Evolutionary conservation across 306 rosid species (phyloP), one percentile per base, ranked within the genome.

Genomic region (Quercus suber): DNA sequence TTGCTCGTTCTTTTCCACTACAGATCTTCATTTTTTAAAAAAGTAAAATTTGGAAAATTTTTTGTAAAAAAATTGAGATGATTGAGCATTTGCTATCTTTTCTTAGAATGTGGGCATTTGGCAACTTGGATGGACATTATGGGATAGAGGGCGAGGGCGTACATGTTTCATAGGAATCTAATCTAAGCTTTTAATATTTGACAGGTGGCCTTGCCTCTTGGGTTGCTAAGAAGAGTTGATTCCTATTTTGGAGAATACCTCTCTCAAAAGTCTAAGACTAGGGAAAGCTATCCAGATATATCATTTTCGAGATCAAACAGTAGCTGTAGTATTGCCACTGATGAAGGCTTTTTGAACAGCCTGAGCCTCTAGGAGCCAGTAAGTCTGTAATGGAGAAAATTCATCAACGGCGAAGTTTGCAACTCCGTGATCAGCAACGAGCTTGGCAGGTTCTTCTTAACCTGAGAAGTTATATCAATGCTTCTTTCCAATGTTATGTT

Each of bases 261-360:
- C 43, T 80, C 86, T 70, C 87, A 84, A 73, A 92, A 89, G 78
- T 88, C 96, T 83, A 81, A 82, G 85, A 20, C 64, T 83, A 89
- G 74, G 76, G 89, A 73, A 87, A 86, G 79, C 75, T 82, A 84
- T 87, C 78, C 87, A 28, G 89, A 87, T 84, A 55, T 59, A 33
- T 85, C 90, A 18, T 77, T 85, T 78, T 86, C 89, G 28, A 89
- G 92, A 87, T 87, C 98, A 58, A 93, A 87, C 79, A 91, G 96
- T 85, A 77, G 82, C 69, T 88, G 89, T 76, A 89, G 94, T 80
- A 68, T 86, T 79, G 91, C 87, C 69, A 86, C 91, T 10, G 98
- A 95, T 74, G 99, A 93, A 80, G 97, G 75, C 85, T 91, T 75
- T 93, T 93, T 84, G 97, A 93, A 86, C 97, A 84, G 43, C 93